Conservation (phyloP, 2,329 filamentous ascomycete species). For the Colletotrichum gloeosporioides region DNA sequence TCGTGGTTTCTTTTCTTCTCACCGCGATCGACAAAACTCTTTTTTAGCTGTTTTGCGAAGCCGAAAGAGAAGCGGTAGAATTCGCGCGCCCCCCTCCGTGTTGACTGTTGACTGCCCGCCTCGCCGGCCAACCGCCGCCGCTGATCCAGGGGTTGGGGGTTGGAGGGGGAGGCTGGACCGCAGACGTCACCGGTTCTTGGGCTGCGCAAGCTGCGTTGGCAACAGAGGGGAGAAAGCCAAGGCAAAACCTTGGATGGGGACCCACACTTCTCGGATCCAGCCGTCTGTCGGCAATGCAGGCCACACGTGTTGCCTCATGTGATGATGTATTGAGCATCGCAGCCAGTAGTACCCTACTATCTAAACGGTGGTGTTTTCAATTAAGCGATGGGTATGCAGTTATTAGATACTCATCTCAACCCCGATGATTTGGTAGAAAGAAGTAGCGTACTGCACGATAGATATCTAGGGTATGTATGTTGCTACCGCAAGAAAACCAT, state of each 20-base stretch:
- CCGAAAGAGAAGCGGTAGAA: background rate
- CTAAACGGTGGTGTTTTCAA: too few relatives aligned
- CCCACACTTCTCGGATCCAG: background rate
- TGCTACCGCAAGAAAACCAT: too few relatives aligned
- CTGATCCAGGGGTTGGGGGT: background rate
- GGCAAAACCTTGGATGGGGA: background rate
- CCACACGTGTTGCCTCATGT: background rate
- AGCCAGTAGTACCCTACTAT: too few relatives aligned
- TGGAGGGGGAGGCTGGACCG: background rate
- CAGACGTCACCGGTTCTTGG: conserved; percentile 1
- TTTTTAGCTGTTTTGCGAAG: background rate
- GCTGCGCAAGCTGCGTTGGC: background rate
- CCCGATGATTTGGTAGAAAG: too few relatives aligned
- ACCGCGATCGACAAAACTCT: background rate
- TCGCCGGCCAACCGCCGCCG: background rate
- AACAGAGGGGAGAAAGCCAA: background rate
- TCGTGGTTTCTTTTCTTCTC: background rate
- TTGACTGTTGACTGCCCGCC: background rate
- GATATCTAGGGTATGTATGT: too few relatives aligned
- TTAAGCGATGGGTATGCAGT: too few relatives aligned
- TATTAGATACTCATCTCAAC: too few relatives aligned
- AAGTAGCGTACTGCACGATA: too few relatives aligned
- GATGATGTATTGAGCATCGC: too few relatives aligned
- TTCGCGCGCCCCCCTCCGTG: too few relatives aligned
- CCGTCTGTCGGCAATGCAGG: background rate